Conservation (phyloP, 2,329 filamentous ascomycete species). For the Penicillium thymicola region DNA sequence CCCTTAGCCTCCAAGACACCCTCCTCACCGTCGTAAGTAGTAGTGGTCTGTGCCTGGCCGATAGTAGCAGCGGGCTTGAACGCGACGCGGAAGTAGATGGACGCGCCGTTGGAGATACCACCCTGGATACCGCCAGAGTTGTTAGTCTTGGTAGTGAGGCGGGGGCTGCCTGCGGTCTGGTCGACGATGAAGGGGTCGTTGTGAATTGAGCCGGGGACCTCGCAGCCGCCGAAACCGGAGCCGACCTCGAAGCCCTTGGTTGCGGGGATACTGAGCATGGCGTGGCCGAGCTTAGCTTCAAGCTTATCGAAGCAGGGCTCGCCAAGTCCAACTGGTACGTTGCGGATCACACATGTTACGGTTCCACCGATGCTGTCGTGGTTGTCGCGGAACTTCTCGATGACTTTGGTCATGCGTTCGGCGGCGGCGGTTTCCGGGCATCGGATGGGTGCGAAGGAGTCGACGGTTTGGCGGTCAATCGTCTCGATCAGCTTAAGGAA, state of each 20-base stretch:
- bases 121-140: slow-evolving; percentile 94
- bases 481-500: slow-evolving; percentile 72
- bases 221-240: slow-evolving; percentile 83
- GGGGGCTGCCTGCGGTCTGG: slow-evolving; percentile 42
- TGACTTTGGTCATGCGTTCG: slow-evolving; percentile 71
- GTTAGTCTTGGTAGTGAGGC: slow-evolving; percentile 84
- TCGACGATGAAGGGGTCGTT: slow-evolving; percentile 80
- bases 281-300: slow-evolving; percentile 85
- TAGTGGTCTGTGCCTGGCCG: slow-evolving; percentile 79
- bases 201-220: slow-evolving; percentile 82
- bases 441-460: slow-evolving; percentile 78
- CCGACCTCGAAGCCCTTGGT: slow-evolving; percentile 96
- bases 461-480: slow-evolving; percentile 72
- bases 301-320: slow-evolving; percentile 96
- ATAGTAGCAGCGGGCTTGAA: slow-evolving; percentile 98
- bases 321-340: slow-evolving; percentile 78
- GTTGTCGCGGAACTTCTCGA: slow-evolving; percentile 72
- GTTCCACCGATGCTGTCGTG: slow-evolving; percentile 91
- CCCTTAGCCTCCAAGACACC: slow-evolving; percentile 88
- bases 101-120: slow-evolving; percentile 88
- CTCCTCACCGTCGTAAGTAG: slow-evolving; percentile 70
- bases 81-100: slow-evolving; percentile 88
- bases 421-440: slow-evolving; percentile 69
- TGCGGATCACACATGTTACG: slow-evolving; percentile 88
- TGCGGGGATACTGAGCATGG: slow-evolving; percentile 91